Conservation (phyloP, 2,329 filamentous ascomycete species). For the Trichoderma sp. region DNA sequence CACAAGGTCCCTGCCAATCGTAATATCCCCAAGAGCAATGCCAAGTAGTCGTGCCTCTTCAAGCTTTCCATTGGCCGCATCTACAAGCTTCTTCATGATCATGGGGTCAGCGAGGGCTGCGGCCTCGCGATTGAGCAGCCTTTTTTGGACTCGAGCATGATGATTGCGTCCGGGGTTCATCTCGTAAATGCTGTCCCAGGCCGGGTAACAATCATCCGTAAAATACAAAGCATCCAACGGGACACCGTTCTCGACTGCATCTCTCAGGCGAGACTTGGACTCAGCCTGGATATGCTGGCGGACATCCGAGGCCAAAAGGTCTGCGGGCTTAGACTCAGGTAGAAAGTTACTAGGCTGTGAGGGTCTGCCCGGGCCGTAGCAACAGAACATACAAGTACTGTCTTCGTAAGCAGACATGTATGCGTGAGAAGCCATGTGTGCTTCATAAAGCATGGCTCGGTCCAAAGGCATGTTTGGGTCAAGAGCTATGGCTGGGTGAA, state of each 20-base stretch:
- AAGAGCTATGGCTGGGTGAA: no score
- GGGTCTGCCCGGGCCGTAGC: no score
- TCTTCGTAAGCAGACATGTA: no score
- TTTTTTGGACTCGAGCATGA: constrained; percentile 33
- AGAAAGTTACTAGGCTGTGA: no score
- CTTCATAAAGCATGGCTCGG: no score
- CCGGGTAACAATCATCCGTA: constrained; percentile 36
- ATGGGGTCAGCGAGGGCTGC: constrained; percentile 28
- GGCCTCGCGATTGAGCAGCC: constrained; percentile 28
- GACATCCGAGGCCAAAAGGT: constrained; percentile 23
- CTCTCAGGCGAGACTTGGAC: constrained; percentile 31
- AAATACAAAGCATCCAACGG: constrained; percentile 31
- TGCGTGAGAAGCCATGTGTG: no score
- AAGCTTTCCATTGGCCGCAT: constrained; percentile 34
- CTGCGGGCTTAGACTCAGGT: no score
- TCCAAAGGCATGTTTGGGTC: no score
- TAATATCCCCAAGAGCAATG: constrained; percentile 29
- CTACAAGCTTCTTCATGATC: constrained; percentile 30
- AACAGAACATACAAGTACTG: no score
- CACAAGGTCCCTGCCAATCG: constrained; percentile 33
- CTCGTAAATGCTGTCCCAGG: constrained; percentile 31
- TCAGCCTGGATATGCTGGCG: constrained; percentile 29
- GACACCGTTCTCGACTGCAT: constrained; percentile 29
- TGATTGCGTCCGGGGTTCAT: constrained; percentile 30
- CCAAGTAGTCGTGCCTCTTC: constrained; percentile 31